Percentiles rank a stretch among this genome's conserved stretches.
phyloP scores from a whole-genome alignment of 495 filamentous ascomycete species.

The Annulohypoxylon bovei region DNA sequence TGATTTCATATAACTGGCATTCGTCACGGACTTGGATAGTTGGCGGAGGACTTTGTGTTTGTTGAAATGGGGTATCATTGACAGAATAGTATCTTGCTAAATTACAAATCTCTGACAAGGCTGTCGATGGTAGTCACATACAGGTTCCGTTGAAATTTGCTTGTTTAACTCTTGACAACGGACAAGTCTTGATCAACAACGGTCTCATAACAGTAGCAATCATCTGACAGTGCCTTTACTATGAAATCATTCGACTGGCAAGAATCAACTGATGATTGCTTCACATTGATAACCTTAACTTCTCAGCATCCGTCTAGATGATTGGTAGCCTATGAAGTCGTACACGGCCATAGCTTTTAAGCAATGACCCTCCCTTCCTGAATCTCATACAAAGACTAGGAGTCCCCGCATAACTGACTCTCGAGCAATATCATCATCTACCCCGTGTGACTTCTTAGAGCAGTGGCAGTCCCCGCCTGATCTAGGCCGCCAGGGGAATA shows the following conservation, averaged over 20 bases:
- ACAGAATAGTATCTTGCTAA: background rate
- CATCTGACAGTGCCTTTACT: background rate
- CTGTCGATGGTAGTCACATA: background rate
- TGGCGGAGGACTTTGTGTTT: background rate
- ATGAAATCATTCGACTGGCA: background rate
- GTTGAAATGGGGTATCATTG: background rate
- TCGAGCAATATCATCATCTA: background rate
- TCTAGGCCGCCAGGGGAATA: background rate
- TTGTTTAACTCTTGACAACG: background rate
- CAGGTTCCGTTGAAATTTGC: background rate
- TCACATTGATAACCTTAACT: background rate
- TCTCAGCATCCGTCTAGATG: background rate
- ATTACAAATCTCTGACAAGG: background rate
- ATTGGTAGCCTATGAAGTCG: background rate
- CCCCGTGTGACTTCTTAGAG: background rate
- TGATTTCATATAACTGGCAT: background rate
- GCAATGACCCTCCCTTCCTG: too few species aligned
- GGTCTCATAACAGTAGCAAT: background rate
- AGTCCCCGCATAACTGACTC: background rate
- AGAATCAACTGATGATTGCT: background rate
- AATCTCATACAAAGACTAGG: background rate
- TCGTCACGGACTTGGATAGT: background rate
- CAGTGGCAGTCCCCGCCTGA: background rate
- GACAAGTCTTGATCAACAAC: background rate
- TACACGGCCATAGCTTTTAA: background rate